Evolutionary conservation across 306 rosid genomes (phyloP), one percentile per base, ranked within the genome.

Genomic region (Casuarina cunninghamiana): DNA sequence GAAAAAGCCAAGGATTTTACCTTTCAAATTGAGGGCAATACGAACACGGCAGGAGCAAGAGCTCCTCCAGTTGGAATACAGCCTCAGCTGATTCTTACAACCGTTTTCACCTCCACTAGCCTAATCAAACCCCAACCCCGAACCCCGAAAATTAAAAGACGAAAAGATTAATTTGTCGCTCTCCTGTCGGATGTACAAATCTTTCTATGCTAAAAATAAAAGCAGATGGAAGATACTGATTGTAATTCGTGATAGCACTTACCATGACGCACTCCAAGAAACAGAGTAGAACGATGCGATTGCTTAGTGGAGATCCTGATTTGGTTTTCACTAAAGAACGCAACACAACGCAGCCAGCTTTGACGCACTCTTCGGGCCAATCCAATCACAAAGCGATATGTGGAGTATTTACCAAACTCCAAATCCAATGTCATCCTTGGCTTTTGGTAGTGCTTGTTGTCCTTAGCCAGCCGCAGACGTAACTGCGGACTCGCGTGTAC

Each of bases 11-110:
- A 48, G 6, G 21, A 3, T 12, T 2, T 49, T 45, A 87, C 96
- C 92, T 90, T 94, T 94, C 75, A 94, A 82, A 81, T 86, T 88
- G 61, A 88, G 89, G 69, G 86, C 91, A 41, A 85, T 85, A 58
- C 87, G 81, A 37, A 88, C 87, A 15, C 89, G 89, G 57, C 15
- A 55, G 17, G 91, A 16, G 71, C 89, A 85, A 71, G 86, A 78
- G 57, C 91, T 88, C 76, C 79, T 45, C 78, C 72, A 81, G 79
- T 81, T 76, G 44, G 89, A 85, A 46, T 85, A 88, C 55, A 85
- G 84, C 80, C 81, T 81, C 79, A 88, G 77, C 43, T 71, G 65
- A 57, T 21, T 57, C 5, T 57, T 21, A 57, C 26, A 12, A 2
- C 37, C 39, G 26, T 26, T 57, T 57, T 38, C 65, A 3, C 19